Evolutionary conservation across 2,329 filamentous ascomycete species (phyloP), one percentile per base, ranked within the genome.

Genomic region (Xylaria multiplex): DNA sequence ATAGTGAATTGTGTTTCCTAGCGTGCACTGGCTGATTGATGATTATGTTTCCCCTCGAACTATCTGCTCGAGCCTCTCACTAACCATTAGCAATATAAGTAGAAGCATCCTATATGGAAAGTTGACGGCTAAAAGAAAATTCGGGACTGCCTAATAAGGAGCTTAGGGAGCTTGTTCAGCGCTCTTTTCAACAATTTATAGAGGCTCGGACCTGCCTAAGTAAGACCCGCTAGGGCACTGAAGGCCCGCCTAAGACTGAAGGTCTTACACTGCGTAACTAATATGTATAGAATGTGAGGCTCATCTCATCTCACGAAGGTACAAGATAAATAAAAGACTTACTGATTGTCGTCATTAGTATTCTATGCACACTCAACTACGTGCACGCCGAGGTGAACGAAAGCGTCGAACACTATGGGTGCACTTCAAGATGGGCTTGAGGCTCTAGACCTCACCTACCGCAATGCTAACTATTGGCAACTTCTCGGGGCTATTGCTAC

Each of bases 181-280:
- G 22, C 32, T 24, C 32, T 48, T 13, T n/a, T 14, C 2, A n/a
- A 22, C 45, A 19, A 49, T 32, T 59, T 59, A 59, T 35, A 59
- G 46, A 54, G 49, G 37, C 40, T 42, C 57, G 58, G 58, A 61
- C 58, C 58, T 61, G 58, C 58, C 58, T 54, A 61, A 61, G 58
- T 45, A 19, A 61, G 58, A 14, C 27, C 19, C 35, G 45, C 32
- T 59, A 43, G 27, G 40, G 24, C 42, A 13, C 19, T 27, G 2
- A 43, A 43, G 6, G 16, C 6, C 37, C 53, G 53, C 40, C 24
- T 16, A 32, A 56, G 13, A 24, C 4, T 27, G 37, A 45, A 45
- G 3, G 24, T 45, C 40, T 54, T 45, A 32, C 53, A 56, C 19
- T 43, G 32, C 40, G 27, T 37, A 48, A 46, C 40, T 22, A 57